phyloP scores from a whole-genome alignment of 164 flowering plant species.

The Umbellularia californica region DNA sequence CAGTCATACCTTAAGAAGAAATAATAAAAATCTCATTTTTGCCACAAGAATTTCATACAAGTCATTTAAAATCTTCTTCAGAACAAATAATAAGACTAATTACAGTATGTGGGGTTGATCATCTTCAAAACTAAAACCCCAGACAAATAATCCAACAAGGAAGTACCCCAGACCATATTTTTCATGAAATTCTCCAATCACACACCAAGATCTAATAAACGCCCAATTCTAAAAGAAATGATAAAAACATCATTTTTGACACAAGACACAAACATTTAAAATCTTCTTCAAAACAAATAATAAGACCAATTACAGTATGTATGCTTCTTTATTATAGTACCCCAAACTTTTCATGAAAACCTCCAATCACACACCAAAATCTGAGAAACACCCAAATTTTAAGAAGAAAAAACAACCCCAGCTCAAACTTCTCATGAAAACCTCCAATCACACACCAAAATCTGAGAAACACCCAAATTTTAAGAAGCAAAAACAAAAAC shows the following conservation, averaged over 20 bases:
- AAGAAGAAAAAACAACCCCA: background rate
- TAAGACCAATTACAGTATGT: too few relatives aligned
- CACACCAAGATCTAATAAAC: background rate
- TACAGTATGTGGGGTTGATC: too few relatives aligned
- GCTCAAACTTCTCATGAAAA: too few relatives aligned
- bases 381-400: background rate
- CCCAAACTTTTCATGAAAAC: too few relatives aligned
- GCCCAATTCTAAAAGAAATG: background rate
- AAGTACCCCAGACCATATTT: background rate
- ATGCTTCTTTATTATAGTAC: too few relatives aligned
- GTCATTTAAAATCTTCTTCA: background rate
- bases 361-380: too few relatives aligned
- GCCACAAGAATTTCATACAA: background rate
- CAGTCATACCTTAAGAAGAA: too few relatives aligned
- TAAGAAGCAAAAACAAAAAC: slow-evolving; percentile 5
- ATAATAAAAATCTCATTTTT: too few relatives aligned
- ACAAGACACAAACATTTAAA: too few relatives aligned
- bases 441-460: too few relatives aligned
- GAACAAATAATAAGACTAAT: background rate
- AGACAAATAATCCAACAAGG: background rate
- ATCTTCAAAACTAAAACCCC: background rate
- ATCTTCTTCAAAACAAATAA: too few relatives aligned
- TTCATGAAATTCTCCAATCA: background rate
- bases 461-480: background rate
- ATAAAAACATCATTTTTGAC: too few relatives aligned